A percentile compares a stretch with the other conserved stretches of the same genome.
phyloP scores from a whole-genome alignment of 225 moss, liverwort and hornwort species.

The Sphagnum tenellum region DNA sequence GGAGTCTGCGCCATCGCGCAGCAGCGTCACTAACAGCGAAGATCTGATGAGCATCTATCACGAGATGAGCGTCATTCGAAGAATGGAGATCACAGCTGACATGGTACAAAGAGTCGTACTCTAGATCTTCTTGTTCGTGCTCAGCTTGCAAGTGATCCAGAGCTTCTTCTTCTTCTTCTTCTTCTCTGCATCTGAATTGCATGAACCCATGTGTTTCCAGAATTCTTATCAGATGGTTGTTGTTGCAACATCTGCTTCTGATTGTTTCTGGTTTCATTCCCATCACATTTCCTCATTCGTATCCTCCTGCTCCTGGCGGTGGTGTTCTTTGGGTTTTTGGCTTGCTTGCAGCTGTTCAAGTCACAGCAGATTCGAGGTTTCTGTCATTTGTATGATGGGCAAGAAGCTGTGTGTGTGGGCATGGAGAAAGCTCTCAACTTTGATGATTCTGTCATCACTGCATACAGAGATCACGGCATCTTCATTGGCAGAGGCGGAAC shows the following conservation, averaged over 20 bases:
- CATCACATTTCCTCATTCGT: too few relatives aligned
- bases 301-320: not conserved
- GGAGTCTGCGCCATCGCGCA: constrained; percentile 53
- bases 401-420: constrained; percentile 81
- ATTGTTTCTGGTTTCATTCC: too few relatives aligned
- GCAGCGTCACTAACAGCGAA: constrained; percentile 53
- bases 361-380: constrained; percentile 85
- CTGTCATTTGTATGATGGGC: constrained; percentile 94
- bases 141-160: too few relatives aligned
- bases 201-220: too few relatives aligned
- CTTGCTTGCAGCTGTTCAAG: constrained; percentile 68
- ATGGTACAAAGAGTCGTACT: constrained; percentile 29
- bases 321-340: not conserved
- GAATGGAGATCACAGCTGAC: constrained; percentile 81
- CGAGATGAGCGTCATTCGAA: constrained; percentile 65
- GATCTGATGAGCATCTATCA: constrained; percentile 74
- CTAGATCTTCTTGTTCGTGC: too few relatives aligned
- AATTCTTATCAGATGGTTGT: too few relatives aligned
- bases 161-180: too few relatives aligned
- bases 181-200: too few relatives aligned
- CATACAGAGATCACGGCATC: constrained; percentile 86
- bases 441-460: constrained; percentile 81
- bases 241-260: too few relatives aligned
- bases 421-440: constrained; percentile 89
- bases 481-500: constrained; percentile 73